A percentile compares a stretch with the other conserved stretches of the same genome.
Conservation (phyloP, 345 rosid genomes). For the Populus simonii region DNA sequence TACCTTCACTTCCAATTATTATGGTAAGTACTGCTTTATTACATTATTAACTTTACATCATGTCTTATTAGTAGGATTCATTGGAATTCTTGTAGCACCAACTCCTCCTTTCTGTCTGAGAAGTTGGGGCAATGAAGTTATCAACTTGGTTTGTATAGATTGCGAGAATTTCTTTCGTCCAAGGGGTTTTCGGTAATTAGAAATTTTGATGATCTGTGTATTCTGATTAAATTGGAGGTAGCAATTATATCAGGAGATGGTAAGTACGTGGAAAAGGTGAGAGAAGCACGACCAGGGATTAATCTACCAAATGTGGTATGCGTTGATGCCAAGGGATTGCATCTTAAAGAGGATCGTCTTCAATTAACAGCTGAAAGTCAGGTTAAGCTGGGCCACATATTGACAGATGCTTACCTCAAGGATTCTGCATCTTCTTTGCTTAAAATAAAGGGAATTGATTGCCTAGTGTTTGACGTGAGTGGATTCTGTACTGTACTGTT, state of each 20-base stretch:
- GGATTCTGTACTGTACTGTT: background rate
- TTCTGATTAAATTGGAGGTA: conserved; percentile 40
- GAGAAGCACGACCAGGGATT: conserved; percentile 65
- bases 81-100: too few relatives aligned
- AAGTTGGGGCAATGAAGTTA: too few relatives aligned
- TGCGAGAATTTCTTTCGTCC: too few relatives aligned
- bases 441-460: background rate
- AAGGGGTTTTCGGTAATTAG: too few relatives aligned
- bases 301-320: conserved; percentile 53
- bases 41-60: background rate
- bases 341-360: conserved; percentile 62
- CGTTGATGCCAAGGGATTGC: conserved; percentile 75
- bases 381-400: conserved; percentile 62
- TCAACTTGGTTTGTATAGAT: too few relatives aligned
- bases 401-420: conserved; percentile 61
- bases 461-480: too few relatives aligned
- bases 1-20: conserved; percentile 73
- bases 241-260: conserved; percentile 69
- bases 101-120: too few relatives aligned
- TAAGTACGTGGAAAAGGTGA: conserved; percentile 62
- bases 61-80: too few relatives aligned
- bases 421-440: conserved; percentile 22
- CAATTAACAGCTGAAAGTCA: conserved; percentile 75
- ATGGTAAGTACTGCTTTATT: conserved; percentile 39
- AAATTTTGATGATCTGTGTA: background rate